phyloP scores from a whole-genome alignment of 2,329 filamentous ascomycete species.

The Pseudogymnoascus sp. region DNA sequence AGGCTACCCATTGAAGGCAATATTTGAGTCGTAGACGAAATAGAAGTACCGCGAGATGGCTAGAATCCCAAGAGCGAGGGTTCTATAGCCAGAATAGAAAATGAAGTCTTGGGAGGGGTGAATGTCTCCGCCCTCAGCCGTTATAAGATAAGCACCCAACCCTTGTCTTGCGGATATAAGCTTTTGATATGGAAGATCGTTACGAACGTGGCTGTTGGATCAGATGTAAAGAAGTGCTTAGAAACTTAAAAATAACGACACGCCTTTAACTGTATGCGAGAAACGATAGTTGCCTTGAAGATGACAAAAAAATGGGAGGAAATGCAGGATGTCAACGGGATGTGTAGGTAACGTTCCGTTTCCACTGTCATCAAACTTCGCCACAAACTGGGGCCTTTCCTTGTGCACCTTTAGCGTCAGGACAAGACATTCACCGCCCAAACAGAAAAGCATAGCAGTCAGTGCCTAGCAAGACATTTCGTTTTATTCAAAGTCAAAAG shows the following conservation, averaged over 20 bases:
- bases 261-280: not conserved
- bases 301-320: constrained; percentile 1
- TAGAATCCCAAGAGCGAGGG: not conserved
- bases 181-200: not conserved
- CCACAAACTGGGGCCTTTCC: not conserved
- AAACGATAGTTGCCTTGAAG: not conserved
- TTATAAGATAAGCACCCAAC: not conserved
- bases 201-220: not conserved
- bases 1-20: not conserved
- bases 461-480: not conserved
- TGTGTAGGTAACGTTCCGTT: constrained; percentile 5
- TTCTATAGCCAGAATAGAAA: not conserved
- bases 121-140: not conserved
- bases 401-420: not conserved
- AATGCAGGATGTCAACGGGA: not conserved
- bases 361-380: constrained; percentile 1
- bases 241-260: not conserved
- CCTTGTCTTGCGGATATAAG: not conserved
- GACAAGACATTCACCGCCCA: not conserved
- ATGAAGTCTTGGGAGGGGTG: not conserved
- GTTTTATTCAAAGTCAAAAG: constrained; percentile 5
- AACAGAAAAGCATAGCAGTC: not conserved
- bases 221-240: not conserved
- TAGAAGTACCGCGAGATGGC: not conserved
- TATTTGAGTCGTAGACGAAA: not conserved